Percentiles rank a stretch among this genome's conserved stretches.
Conservation (phyloP, 2,329 filamentous ascomycete species). For the Ascochyta clinopodiicola region DNA sequence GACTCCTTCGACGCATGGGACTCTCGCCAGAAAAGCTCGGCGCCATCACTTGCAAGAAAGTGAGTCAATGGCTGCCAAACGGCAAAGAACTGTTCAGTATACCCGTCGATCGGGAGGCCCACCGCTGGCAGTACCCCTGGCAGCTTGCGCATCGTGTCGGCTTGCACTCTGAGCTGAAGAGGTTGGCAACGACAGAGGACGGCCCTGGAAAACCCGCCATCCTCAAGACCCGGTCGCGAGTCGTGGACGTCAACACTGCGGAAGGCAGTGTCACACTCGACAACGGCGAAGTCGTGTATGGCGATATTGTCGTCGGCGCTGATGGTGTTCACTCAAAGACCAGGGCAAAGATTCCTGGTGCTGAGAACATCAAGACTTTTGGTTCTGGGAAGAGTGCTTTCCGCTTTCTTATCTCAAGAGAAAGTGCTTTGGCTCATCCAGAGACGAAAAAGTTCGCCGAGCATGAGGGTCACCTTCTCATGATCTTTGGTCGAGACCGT, state of each 20-base stretch:
- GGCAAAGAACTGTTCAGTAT: conserved; percentile 48
- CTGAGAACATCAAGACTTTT: conserved; percentile 46
- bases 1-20: conserved; percentile 58
- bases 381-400: conserved; percentile 64
- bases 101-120: conserved; percentile 47
- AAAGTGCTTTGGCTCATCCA: conserved; percentile 51
- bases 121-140: conserved; percentile 62
- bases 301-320: conserved; percentile 62
- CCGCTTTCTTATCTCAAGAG: conserved; percentile 60
- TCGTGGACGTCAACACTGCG: conserved; percentile 53
- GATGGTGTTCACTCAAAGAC: conserved; percentile 60
- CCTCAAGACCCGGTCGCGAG: conserved; percentile 52
- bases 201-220: conserved; percentile 47
- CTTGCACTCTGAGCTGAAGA: conserved; percentile 61
- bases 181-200: conserved; percentile 50
- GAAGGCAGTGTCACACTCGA: conserved; percentile 33
- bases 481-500: conserved; percentile 53
- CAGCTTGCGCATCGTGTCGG: conserved; percentile 61
- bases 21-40: conserved; percentile 51
- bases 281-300: conserved; percentile 52
- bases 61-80: conserved; percentile 49
- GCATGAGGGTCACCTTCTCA: conserved; percentile 51
- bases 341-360: conserved; percentile 31
- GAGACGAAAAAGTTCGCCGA: conserved; percentile 49
- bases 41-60: conserved; percentile 35